Evolutionary conservation across 345 rosid genomes (phyloP).

Genomic region (Rhodamnia rubescens): DNA sequence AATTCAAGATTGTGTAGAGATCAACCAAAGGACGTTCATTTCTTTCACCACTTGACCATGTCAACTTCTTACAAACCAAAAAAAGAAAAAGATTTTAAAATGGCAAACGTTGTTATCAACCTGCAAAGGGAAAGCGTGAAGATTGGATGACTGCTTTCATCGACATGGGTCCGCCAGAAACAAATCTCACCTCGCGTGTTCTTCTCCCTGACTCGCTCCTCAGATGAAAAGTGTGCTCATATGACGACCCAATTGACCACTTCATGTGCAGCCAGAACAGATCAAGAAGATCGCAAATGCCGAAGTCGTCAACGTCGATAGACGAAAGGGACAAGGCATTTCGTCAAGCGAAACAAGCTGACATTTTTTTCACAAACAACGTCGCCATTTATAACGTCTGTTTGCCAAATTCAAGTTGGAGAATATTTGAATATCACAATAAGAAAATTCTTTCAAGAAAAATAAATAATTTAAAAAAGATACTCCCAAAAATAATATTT

Average conservation of each 20-base stretch:
- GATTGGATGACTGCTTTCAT: neutral
- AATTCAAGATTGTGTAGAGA: neutral
- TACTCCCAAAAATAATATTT: accelerated
- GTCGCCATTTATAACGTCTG: neutral
- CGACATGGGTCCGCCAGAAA: neutral
- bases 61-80: neutral
- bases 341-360: neutral
- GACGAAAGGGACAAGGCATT: neutral
- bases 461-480: neutral
- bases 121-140: neutral
- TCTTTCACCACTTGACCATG: neutral
- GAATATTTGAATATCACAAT: neutral
- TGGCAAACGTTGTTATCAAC: neutral
- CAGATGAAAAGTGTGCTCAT: neutral
- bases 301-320: neutral
- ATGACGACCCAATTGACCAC: neutral
- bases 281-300: neutral
- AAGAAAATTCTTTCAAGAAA: neutral
- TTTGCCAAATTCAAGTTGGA: neutral
- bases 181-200: neutral
- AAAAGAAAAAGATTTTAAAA: neutral
- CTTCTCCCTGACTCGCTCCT: neutral
- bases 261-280: neutral
- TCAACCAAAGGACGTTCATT: neutral
- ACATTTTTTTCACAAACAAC: neutral